Evolutionary conservation across 1,139 yeast genomes (phyloP).

Genomic region (Pichia sp.): DNA sequence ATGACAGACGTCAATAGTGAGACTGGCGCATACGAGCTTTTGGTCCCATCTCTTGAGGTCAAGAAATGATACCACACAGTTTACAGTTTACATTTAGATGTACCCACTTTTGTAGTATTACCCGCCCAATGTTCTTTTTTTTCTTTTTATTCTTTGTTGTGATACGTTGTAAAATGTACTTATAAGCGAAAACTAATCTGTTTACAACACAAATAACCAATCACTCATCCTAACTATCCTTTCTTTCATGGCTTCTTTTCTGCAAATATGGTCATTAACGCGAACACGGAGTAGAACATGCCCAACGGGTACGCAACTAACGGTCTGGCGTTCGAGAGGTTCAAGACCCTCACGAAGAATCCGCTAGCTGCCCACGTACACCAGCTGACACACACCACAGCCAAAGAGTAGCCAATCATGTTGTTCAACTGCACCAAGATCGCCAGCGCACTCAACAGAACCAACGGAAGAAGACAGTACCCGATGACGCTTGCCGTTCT

Average conservation of each 20-base stretch:
- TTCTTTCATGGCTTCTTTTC: conserved; percentile 26
- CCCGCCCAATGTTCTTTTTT: not conserved
- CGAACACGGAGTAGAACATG: conserved; percentile 90
- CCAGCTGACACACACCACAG: conserved; percentile 79
- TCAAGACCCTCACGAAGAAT: conserved; percentile 81
- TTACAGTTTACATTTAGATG: not conserved
- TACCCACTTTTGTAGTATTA: not conserved
- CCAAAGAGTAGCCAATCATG: conserved; percentile 63
- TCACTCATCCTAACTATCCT: not conserved
- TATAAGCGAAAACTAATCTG: not conserved
- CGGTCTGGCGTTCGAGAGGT: conserved; percentile 79
- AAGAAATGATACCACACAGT: not conserved
- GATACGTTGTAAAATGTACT: not conserved
- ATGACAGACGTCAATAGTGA: conserved; percentile 46
- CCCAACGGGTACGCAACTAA: conserved; percentile 92
- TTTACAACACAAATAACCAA: not conserved
- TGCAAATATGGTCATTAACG: conserved; percentile 84
- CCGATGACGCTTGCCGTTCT: conserved; percentile 91
- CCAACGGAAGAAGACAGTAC: conserved; percentile 87
- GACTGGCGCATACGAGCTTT: conserved; percentile 62
- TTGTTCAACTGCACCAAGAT: conserved; percentile 70
- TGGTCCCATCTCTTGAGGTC: conserved; percentile 57
- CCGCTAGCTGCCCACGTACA: conserved; percentile 94
- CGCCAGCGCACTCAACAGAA: conserved; percentile 62
- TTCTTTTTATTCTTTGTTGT: not conserved